Evolutionary conservation across 2,329 filamentous ascomycete species (phyloP), one percentile per base, ranked within the genome.

Genomic region (Fusarium abutilonis): DNA sequence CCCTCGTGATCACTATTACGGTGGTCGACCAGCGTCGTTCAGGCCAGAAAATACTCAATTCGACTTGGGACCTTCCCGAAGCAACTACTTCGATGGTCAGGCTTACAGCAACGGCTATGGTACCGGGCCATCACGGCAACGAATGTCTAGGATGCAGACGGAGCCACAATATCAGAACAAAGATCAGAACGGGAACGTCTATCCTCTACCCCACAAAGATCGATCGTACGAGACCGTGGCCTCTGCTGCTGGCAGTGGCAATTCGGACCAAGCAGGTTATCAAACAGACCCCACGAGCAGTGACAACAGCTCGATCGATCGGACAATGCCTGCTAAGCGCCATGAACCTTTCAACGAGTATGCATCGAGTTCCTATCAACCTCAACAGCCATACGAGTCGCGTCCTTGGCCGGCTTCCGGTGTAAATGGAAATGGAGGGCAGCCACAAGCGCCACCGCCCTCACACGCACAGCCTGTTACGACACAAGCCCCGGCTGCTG

Each of bases 241-340:
- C 34, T 92, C 91, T 11, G 89, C 89, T 57, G 87, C 88, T 10
- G 89, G 87, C 19, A 91, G 88, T 70, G 90, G 88, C 45, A 90
- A 86, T 67, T 86, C 89, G 63, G 93, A 97, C 55, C 88, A 88
- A 11, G 88, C 86, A 72, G 89, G 88, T 52, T 93, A 95, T 75
- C 89, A 89, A 64, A 96, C 92, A 57, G 93, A 97, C 73, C 93
- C 91, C 38, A 79, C 84, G 52, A 95, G 91, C 78, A 97, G 93
- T 72, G 91, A 97, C 73, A 96, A 96, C 78, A 96, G 92, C 78
- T 96, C 92, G 2, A 86, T 96, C 67, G 92, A 97, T 73, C 88
- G 92, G 60, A 80, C 88, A 21, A 84, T 87, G 47, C 80, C 81
- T 6, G 78, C 81, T 32, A 84, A 84, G 68, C 83, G 81, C 54